Evolutionary conservation across 1,284 basidiomycete genomes (phyloP), one percentile per base, ranked within the genome.

Genomic region (Microbotryum intermedium): DNA sequence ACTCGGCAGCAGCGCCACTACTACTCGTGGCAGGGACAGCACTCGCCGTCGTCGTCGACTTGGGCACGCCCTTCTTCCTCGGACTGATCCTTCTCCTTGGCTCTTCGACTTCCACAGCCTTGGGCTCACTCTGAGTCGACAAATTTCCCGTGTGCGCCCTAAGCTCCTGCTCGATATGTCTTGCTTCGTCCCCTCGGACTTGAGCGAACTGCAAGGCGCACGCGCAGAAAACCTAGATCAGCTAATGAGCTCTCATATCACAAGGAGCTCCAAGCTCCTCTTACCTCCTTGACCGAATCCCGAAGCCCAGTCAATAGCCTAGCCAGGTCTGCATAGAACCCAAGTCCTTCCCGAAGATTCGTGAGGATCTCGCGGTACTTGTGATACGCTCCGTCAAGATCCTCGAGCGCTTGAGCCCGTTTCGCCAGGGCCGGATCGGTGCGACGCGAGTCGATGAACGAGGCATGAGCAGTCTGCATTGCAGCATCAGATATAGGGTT

Each of bases 331-430:
- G 89, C 88, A 72, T 94, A 91, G 71, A 93, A 93, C 85, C 90
- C 86, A 67, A 90, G 80, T 2, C 93, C 93, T 73, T 97, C 92
- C 55, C 88, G 85, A 13, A 94, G 78, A 72, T 97, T 91, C 57
- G 83, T 82, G 2, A 79, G 79, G 20, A 95, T 87, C 74, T 97
- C 92, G 53, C 83, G 80, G 75, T 93, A 95, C 72, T 90, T 90
- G 76, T 85, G 85, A 74, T 90, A 90, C 0, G 90, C 88, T 42
- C 86, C 75, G 68, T 95, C 90, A 54, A 97, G 83, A n/a, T 84
- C 84, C 71, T 92, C 90, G 46, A 97, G 76, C 0, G 86, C 86
- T 61, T 82, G 78, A 75, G 95, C 89, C n/a, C 93, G 81, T 47
- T 86, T 85, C 71, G 88, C 89, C 9, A 92, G 81, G 18, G 80